These are phyloP conservation scores for Blastobotrys proliferans DNA, from an alignment of 1,139 yeast species.

Conservation along the genomic window DNA sequence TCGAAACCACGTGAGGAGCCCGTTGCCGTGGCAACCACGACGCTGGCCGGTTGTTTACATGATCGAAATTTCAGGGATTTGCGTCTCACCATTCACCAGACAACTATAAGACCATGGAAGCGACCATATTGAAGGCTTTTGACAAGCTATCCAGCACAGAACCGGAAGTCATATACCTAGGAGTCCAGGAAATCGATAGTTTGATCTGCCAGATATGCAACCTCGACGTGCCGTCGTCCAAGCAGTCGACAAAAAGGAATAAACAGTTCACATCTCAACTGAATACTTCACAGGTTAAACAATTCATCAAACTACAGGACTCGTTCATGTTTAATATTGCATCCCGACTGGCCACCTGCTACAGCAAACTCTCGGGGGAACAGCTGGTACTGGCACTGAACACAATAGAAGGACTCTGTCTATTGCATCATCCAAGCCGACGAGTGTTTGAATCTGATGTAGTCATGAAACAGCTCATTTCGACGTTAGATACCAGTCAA, in stretches of 20 bases:
- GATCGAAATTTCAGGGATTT: no score
- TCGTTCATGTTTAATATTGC: slow-evolving; percentile 48
- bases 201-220: slow-evolving; percentile 8
- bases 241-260: slow-evolving; percentile 8
- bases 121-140: slow-evolving; percentile 9
- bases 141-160: slow-evolving; percentile 7
- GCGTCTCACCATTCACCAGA: no score
- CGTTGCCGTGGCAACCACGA: no score
- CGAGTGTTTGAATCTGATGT: slow-evolving; percentile 38
- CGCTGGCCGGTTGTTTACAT: no score
- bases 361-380: slow-evolving; percentile 21
- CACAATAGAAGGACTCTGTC: slow-evolving; percentile 56
- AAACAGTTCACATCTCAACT: slow-evolving; percentile 12
- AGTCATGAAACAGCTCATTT: slow-evolving; percentile 30
- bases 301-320: slow-evolving; percentile 50
- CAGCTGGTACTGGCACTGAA: slow-evolving; percentile 35
- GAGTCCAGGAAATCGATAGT: slow-evolving; percentile 6
- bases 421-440: slow-evolving; percentile 58
- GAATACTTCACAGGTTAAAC: slow-evolving; percentile 32
- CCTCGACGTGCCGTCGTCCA: slow-evolving; percentile 9
- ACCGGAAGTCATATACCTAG: neutral
- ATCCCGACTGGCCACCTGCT: slow-evolving; percentile 35
- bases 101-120: slow-evolving; percentile 12
- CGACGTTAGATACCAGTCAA: slow-evolving; percentile 15
- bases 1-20: no score